Conservation (phyloP, 495 filamentous ascomycete species). For the Podospora pseudopauciseta region DNA sequence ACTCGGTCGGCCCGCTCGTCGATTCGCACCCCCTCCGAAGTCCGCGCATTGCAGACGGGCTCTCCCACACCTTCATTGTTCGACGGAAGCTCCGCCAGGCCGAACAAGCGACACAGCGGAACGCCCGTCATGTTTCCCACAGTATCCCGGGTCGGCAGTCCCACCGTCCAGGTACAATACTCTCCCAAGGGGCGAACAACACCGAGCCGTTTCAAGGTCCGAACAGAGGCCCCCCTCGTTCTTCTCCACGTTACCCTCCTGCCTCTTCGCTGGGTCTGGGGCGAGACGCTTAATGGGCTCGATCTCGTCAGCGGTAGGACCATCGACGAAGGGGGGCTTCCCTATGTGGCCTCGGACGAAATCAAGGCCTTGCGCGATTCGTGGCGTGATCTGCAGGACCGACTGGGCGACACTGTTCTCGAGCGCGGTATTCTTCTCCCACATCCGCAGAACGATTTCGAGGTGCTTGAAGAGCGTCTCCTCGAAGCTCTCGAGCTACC, state of each 20-base stretch:
- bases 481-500: conserved; percentile 81
- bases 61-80: conserved; percentile 55
- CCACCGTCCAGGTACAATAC: conserved; percentile 44
- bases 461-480: conserved; percentile 87
- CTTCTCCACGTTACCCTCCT: conserved; percentile 84
- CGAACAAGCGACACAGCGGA: conserved; percentile 24
- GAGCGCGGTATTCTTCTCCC: conserved; percentile 82
- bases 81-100: conserved; percentile 45
- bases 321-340: conserved; percentile 17
- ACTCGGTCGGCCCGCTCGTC: conserved; percentile 38
- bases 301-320: conserved; percentile 25
- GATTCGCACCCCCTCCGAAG: conserved; percentile 65
- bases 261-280: conserved; percentile 65
- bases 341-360: conserved; percentile 48
- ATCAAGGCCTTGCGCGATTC: conserved; percentile 59
- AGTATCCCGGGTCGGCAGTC: conserved; percentile 45
- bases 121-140: conserved; percentile 33
- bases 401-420: conserved; percentile 70
- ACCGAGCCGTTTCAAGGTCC: conserved; percentile 45
- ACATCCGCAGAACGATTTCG: conserved; percentile 87
- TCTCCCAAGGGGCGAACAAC: conserved; percentile 60
- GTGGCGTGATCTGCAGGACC: conserved; percentile 72
- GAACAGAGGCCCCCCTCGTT: conserved; percentile 65
- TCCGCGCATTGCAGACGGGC: conserved; percentile 75
- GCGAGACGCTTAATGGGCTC: conserved; percentile 49